Evolutionary conservation across 2,329 filamentous ascomycete genomes (phyloP), one percentile per base, ranked within the genome.

Genomic region (Diaporthe citriasiana): DNA sequence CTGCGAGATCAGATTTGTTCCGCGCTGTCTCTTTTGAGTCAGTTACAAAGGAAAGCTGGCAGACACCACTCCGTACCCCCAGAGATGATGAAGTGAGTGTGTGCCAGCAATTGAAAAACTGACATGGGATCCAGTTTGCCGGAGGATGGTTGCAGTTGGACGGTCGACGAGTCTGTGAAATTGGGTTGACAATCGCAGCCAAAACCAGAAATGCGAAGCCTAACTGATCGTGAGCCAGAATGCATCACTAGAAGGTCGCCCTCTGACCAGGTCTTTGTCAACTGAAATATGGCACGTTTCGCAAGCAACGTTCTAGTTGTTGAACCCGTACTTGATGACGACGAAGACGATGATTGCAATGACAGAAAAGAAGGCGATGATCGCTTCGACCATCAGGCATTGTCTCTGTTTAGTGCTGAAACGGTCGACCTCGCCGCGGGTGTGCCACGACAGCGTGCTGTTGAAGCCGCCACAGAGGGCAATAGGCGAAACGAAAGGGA

Each of bases 401-500:
- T 76, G 77, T 27, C 80, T 78, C 77, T 87, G 84, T 35, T 79
- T 78, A 60, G 79, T 81, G 17, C 80, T 85, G 33, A 89, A 79
- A 12, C 78, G 78, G 30, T 82, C 79, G 35, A 84, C 82, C 77
- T 88, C 84, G 8, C 88, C 87, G 2, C 82, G 79, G 0, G 87
- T 88, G 70, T 83, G 85, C 87, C 87, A 89, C 9, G 83, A 83
- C 38, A 89, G 82, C 0, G 83, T 83, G 0, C 81, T 80, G 76
- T 88, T 83, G 59, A 89, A 85, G 17, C 80, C 82, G 15, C 87
- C 86, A 13, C 78, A 81, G 35, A 88, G 81, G 1, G 85, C 84
- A 10, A 89, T 77, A 0, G 87, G 73, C 0, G 86, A 84, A 13
- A 87, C 79, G 63, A 89, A 85, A 0, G 88, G 88, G n/a, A 89